These are phyloP conservation scores for Oryza punctata DNA, from an alignment of 176 grass and related monocot species.

Conservation along the genomic window DNA sequence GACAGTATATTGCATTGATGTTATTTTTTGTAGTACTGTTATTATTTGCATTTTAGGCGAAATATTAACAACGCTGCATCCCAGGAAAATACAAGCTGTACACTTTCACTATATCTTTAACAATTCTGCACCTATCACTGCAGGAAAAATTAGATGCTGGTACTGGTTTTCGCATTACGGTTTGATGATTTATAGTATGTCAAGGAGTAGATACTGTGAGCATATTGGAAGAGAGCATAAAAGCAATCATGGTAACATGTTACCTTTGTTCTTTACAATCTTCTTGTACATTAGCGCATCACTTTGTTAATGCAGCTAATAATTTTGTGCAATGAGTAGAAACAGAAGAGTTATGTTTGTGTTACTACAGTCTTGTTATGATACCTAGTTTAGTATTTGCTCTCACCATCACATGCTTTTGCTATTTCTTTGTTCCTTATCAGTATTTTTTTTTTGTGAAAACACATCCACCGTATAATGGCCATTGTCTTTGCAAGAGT, in stretches of 20 bases:
- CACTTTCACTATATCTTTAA: not conserved
- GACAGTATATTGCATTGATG: not conserved
- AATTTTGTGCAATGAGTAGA: not conserved
- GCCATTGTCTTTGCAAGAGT: too few relatives aligned
- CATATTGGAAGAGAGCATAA: slow-evolving; percentile 98
- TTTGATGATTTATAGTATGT: slow-evolving; percentile 89
- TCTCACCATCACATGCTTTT: not conserved
- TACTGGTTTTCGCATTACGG: slow-evolving; percentile 84
- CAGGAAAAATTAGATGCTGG: slow-evolving; percentile 86
- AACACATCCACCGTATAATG: not conserved
- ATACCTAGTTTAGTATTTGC: not conserved
- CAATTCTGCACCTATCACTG: slow-evolving; percentile 36
- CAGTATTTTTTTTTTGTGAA: not conserved
- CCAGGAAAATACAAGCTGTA: slow-evolving; percentile 15
- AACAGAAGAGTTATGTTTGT: not conserved
- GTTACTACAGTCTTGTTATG: not conserved
- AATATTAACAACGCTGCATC: slow-evolving; percentile 14
- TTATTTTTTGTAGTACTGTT: slow-evolving; percentile 10
- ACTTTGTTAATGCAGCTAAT: not conserved
- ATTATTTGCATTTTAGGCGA: not conserved
- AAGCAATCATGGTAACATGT: slow-evolving; percentile 89
- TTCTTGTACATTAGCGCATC: not conserved
- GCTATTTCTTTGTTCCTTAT: not conserved
- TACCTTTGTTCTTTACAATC: not conserved
- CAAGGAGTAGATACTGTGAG: slow-evolving; percentile 89